Evolutionary conservation across 2,329 filamentous ascomycete species (phyloP), one percentile per base, ranked within the genome.

Genomic region (Talaromyces marneffei): DNA sequence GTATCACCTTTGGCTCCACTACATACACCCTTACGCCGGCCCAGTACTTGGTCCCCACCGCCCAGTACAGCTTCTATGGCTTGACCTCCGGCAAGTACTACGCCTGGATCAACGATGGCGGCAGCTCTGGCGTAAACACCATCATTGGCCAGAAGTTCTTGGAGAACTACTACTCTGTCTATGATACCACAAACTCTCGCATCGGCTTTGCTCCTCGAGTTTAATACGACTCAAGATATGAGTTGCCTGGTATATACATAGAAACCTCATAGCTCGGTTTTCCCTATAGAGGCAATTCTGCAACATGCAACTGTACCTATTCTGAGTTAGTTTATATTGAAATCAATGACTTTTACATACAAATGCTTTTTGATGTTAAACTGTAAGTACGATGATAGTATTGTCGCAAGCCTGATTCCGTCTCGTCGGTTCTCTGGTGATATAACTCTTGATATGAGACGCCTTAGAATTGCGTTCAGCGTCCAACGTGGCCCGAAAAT

Each of bases 131-230:
- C 5, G 56, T 58, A 2, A 29, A 58, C 9, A 58, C 56, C 14
- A 58, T 58, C 9, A 58, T 58, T 35, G 56, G 56, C 20, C 56
- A 58, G 56, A 58, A 58, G 29, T 58, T 58, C 42, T 37, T 58
- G 40, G 56, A 58, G 31, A 58, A 58, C 42, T 58, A 58, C 31
- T 58, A 58, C 42, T 39, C 56, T 27, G 56, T 58, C 20, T 58
- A 37, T 27, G 56, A 58, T 29, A 37, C 56, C 7, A 58, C 56
- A 29, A 58, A 58, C 40, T 58, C 56, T 29, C 56, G 56, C 29
- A 58, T 58, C 9, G 56, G 56, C 18, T 58, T 58, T 50, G 56
- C 56, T 27, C 48, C 56, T 29, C 40, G 40, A 9, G 40, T 23
- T 48, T 58, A 58, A 58, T 23, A 7, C 8, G 18, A 18, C 18